A percentile compares a stretch with the other conserved stretches of the same genome.
phyloP scores from a whole-genome alignment of 2,329 filamentous ascomycete species.

The Alternaria panax region DNA sequence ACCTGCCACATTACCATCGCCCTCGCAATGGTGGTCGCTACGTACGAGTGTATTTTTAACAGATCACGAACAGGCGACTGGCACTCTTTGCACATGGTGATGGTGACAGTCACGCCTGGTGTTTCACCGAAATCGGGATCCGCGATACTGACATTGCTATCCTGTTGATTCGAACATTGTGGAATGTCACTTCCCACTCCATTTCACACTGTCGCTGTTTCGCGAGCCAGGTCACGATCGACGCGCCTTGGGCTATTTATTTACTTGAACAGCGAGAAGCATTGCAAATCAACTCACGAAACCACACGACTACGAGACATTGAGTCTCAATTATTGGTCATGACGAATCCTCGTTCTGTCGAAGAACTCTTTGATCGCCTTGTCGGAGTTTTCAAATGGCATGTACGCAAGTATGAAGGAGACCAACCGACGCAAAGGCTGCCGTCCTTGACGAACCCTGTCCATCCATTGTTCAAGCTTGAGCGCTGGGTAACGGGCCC shows the following conservation, averaged over 20 bases:
- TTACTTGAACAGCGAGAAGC: not conserved
- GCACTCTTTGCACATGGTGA: not conserved
- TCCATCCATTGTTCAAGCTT: conserved; percentile 24
- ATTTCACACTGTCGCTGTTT: not conserved
- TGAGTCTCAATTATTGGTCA: not conserved
- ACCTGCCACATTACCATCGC: not conserved
- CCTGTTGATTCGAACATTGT: not conserved
- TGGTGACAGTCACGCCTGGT: not conserved
- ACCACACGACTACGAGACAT: not conserved
- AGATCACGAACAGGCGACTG: not conserved
- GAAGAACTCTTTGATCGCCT: not conserved
- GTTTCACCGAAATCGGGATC: not conserved
- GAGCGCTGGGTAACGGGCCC: conserved; percentile 27
- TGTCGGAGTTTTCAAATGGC: not conserved
- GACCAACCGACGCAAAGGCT: not conserved
- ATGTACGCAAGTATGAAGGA: not conserved
- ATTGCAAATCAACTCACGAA: not conserved
- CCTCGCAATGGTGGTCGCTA: not conserved
- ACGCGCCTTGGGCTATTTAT: not conserved
- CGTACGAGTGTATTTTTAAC: not conserved
- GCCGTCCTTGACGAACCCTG: conserved; percentile 16
- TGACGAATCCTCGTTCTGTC: not conserved
- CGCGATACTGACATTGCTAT: not conserved
- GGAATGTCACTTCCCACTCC: not conserved
- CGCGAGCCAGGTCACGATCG: not conserved